phyloP scores from a whole-genome alignment of 495 filamentous ascomycete species.

The Hyaloscypha hepaticicola region DNA sequence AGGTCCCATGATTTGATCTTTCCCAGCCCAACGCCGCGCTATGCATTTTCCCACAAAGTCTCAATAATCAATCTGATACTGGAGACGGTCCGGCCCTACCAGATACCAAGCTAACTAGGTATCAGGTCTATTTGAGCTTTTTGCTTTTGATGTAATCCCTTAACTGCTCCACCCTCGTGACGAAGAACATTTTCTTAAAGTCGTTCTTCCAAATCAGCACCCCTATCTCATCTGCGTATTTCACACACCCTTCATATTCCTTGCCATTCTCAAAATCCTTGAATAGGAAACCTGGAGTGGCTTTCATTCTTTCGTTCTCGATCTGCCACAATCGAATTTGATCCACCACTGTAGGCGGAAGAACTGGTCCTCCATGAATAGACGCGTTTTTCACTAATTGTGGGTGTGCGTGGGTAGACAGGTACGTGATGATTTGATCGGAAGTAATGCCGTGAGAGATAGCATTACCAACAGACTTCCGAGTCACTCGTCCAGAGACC shows the following conservation, averaged over 20 bases:
- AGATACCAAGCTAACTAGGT: neutral
- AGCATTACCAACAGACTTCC: slow-evolving; percentile 79
- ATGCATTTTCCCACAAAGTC: slow-evolving; percentile 13
- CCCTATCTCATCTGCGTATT: slow-evolving; percentile 90
- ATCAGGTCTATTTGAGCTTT: slow-evolving; percentile 35
- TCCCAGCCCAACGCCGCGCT: slow-evolving; percentile 25
- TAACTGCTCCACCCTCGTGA: slow-evolving; percentile 81
- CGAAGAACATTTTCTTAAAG: slow-evolving; percentile 78
- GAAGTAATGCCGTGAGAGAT: slow-evolving; percentile 89
- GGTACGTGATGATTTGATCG: slow-evolving; percentile 88
- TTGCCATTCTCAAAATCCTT: slow-evolving; percentile 74
- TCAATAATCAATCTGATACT: neutral
- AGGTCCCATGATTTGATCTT: neutral
- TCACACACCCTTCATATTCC: slow-evolving; percentile 73
- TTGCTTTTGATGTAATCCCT: slow-evolving; percentile 72
- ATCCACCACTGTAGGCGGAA: slow-evolving; percentile 95
- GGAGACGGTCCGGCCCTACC: neutral
- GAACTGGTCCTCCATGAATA: slow-evolving; percentile 50
- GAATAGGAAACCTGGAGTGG: slow-evolving; percentile 81
- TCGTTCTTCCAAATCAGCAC: slow-evolving; percentile 86
- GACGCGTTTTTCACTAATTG: slow-evolving; percentile 67
- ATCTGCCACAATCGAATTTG: slow-evolving; percentile 98
- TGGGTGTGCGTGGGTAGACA: slow-evolving; percentile 86
- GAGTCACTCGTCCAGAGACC: slow-evolving; percentile 84
- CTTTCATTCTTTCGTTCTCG: slow-evolving; percentile 87